Conservation (phyloP, 2,329 filamentous ascomycete species). For the Colletotrichum camelliae region DNA sequence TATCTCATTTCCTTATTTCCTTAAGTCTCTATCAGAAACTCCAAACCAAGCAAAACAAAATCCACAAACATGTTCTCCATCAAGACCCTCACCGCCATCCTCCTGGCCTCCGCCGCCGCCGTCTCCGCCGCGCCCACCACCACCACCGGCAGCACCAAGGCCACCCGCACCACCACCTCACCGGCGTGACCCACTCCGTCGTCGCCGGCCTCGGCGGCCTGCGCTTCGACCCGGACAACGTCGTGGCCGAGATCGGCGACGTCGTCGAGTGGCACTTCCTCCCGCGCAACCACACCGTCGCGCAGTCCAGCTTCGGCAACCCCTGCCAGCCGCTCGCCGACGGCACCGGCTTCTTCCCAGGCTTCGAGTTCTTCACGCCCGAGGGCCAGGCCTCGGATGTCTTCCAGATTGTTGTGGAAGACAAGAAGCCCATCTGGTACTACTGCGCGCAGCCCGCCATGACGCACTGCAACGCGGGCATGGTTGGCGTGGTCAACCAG, state of each 20-base stretch:
- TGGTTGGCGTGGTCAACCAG: slow-evolving; percentile 57
- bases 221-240: slow-evolving; percentile 54
- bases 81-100: slow-evolving; percentile 30
- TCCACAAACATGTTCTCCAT: slow-evolving; percentile 39
- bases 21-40: neutral
- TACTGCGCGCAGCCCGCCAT: slow-evolving; percentile 43
- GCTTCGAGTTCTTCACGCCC: slow-evolving; percentile 46
- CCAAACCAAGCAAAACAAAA: neutral
- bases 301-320: slow-evolving; percentile 44
- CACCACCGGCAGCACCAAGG: slow-evolving; percentile 31
- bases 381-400: slow-evolving; percentile 42
- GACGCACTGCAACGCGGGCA: slow-evolving; percentile 53
- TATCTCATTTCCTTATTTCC: slow-evolving; percentile 3
- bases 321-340: slow-evolving; percentile 47
- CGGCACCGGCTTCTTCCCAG: slow-evolving; percentile 47
- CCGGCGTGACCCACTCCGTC: slow-evolving; percentile 50
- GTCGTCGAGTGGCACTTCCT: slow-evolving; percentile 61
- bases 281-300: slow-evolving; percentile 55
- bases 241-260: slow-evolving; percentile 54
- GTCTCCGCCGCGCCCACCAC: slow-evolving; percentile 35
- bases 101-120: slow-evolving; percentile 30
- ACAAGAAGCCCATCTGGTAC: slow-evolving; percentile 44
- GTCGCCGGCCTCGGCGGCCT: slow-evolving; percentile 52
- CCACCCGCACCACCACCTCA: slow-evolving; percentile 39
- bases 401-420: slow-evolving; percentile 49